Base-by-base conservation (phyloP, 2,329 filamentous ascomycete genomes). In the Pestalotiopsis sp. region DNA sequence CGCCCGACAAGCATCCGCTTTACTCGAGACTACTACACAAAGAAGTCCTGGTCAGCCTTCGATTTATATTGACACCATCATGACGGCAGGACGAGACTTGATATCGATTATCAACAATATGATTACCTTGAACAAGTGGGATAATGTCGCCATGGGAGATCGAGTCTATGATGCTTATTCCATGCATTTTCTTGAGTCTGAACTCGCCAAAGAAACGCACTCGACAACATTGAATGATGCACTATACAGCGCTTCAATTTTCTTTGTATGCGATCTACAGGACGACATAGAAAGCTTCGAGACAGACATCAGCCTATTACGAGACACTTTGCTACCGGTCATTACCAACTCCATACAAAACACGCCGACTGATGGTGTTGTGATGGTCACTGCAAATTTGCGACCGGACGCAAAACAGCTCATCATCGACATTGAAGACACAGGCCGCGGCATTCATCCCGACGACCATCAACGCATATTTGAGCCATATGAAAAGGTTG, bases 91-190 rank as follows among this genome's bases (percentile, higher is more conserved):
- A 0, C 76, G 76, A n/a, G 81, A 83, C 23, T 73, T 84, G 3
- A 83, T 83, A 68, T 80, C 79, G 1, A 84, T 80, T 0, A 80
- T 84, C 39, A 84, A 84, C 63, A 83, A 76, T 63, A 79, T 85
- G 71, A 79, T 85, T 39, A 84, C 80, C 2, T 67, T 80, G 2
- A 78, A 79, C 52, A 67, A 79, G 9, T 84, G 81, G 81, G 77
- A 81, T 1, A 78, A 78, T 7, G 75, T 78, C 13, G 76, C 76
- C 27, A 69, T 75, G 14, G 52, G 72, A 1, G 73, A 79, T 1
- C 72, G 80, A 0, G 73, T 79, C 23, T 77, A 75, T 36, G 71
- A 80, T 66, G 23, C 27, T 3, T 23, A 23, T 23, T 4, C n/a
- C 1, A 12, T 59, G 14, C 14, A n/a, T n/a, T 23, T 14, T 14